Evolutionary conservation across 495 filamentous ascomycete species (phyloP).

Genomic region (Aspergillus funiculosus): DNA sequence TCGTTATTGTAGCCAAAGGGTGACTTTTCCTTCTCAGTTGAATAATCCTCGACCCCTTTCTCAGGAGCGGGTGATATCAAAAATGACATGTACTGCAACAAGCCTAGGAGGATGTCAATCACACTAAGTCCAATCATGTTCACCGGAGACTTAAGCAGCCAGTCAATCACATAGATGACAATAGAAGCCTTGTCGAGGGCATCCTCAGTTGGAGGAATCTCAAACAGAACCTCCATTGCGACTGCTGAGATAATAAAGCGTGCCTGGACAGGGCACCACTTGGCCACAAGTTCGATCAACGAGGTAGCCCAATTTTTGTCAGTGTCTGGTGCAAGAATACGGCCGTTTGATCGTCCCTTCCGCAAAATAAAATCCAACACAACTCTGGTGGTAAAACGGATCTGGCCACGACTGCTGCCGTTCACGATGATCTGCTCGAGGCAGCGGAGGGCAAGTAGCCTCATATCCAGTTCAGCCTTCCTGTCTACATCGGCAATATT

Average conservation of each 20-base stretch:
- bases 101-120: conserved; percentile 80
- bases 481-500: conserved; percentile 79
- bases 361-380: conserved; percentile 65
- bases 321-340: conserved; percentile 8
- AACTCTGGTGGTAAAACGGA: conserved; percentile 63
- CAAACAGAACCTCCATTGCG: conserved; percentile 65
- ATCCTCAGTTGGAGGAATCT: conserved; percentile 57
- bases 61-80: conserved; percentile 57
- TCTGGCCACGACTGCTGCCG: conserved; percentile 66
- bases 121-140: conserved; percentile 92
- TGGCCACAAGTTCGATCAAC: conserved; percentile 66
- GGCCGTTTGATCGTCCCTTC: conserved; percentile 31
- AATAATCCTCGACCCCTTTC: conserved; percentile 16
- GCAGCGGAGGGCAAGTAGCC: conserved; percentile 72
- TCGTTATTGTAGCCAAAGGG: conserved; percentile 13
- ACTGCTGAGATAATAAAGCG: conserved; percentile 81
- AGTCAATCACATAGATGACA: conserved; percentile 66
- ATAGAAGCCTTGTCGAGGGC: conserved; percentile 64
- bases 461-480: conserved; percentile 79
- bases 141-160: conserved; percentile 75
- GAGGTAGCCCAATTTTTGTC: conserved; percentile 67
- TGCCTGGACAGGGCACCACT: conserved; percentile 87
- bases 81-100: conserved; percentile 71
- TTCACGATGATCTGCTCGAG: conserved; percentile 72
- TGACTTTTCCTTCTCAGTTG: conserved; percentile 16